Percentiles rank a stretch among this genome's conserved stretches.
These are phyloP conservation scores for Filosporella fistucella DNA, from an alignment of 495 filamentous ascomycete genomes.

Conservation along the genomic window DNA sequence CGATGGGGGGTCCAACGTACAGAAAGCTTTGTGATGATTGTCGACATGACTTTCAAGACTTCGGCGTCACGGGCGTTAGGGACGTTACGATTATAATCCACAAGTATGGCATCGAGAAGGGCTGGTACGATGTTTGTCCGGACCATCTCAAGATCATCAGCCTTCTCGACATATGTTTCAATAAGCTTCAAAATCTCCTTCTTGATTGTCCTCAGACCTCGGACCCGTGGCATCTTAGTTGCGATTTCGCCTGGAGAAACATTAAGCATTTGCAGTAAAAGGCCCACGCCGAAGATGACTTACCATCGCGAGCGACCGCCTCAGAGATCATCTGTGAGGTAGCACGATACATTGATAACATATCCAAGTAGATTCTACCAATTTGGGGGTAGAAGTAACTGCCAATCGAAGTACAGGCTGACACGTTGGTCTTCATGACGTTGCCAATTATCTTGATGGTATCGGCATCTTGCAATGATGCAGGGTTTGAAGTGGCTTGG, in stretches of 20 bases:
- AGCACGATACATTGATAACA: constrained; percentile 97
- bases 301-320: constrained; percentile 81
- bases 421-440: constrained; percentile 99
- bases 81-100: constrained; percentile 96
- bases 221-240: constrained; percentile 95
- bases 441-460: constrained; percentile 98
- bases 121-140: constrained; percentile 91
- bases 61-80: constrained; percentile 95
- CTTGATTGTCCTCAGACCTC: constrained; percentile 94
- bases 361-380: constrained; percentile 94
- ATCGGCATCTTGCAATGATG: constrained; percentile 81
- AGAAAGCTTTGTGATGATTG: constrained; percentile 91
- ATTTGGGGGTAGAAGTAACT: constrained; percentile 99
- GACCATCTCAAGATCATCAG: constrained; percentile 91
- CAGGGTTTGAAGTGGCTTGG: constrained; percentile 73
- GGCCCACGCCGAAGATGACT: constrained; percentile 15
- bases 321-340: constrained; percentile 95
- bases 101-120: constrained; percentile 88
- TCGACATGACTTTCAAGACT: constrained; percentile 95
- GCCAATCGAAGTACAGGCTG: constrained; percentile 91
- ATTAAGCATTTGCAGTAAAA: constrained; percentile 15
- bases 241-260: constrained; percentile 67
- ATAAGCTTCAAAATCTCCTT: constrained; percentile 99
- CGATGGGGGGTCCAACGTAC: constrained; percentile 57
- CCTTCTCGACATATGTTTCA: constrained; percentile 95